Base-by-base conservation (phyloP, 1,284 basidiomycete genomes). In the Xanthoconium separans region DNA sequence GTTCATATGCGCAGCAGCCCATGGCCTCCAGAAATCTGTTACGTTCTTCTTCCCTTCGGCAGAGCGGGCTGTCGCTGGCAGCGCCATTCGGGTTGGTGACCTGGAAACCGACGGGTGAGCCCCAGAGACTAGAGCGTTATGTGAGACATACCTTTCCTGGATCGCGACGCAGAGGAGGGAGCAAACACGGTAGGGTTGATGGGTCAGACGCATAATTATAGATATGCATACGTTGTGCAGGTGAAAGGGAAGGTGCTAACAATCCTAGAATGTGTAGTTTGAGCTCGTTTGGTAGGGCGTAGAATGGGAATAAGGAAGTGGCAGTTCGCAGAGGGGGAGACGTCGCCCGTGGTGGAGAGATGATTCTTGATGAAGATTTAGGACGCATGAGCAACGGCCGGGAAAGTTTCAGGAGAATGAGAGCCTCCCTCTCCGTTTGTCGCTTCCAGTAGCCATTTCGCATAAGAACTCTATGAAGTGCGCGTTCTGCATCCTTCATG, bases 181-280 rank as follows among this genome's bases (percentile, higher is more conserved):
- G 70, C 13, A 80, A 61, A 13, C 66, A 71, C 3, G 84, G 85
- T n/a, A 89, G 76, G 1, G 86, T 88, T 2, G 70, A 57, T 1
- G 71, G 58, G 12, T 78, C 74, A 2, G 80, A 74, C 1, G 84
- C 84, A 57, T 82, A 85, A 33, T 72, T 69, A 61, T 76, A 82
- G 22, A 89, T 75, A 24, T 78, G 81, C 44, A 77, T 68, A 18
- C 77, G 78, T 58, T 89, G 87, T 1, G 74, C 63, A 11, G 74
- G 55, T 3, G 85, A 87, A 24, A 89, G 76, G 0, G 71, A 73
- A 12, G 85, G 85, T 3, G 83, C 77, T 30, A 85, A 65, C 61
- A 80, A 75, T 20, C 81, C 79, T 31, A 89, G 74, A 51, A 84
- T 80, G 62, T 82, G 61, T 4, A 83, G 73, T 55, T 82, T 78